Base-by-base conservation (phyloP, 2,329 filamentous ascomycete species). In the Berkeleyomyces rouxiae region DNA sequence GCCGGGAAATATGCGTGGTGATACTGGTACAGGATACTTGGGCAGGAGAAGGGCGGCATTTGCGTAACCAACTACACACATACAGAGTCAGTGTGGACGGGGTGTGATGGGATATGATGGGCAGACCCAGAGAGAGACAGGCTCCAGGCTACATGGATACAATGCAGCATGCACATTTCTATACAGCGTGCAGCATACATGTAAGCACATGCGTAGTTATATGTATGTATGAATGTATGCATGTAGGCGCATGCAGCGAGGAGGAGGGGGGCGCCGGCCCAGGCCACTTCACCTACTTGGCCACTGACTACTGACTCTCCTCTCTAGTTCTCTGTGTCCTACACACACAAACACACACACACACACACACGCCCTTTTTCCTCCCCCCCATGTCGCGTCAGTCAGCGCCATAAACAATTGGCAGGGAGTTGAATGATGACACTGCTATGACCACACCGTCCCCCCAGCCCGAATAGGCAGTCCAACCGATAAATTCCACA, bases 331-430 rank as follows among this genome's bases (percentile, higher is more conserved):
- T 23, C 23, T 23, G 23, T 23, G 23, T 23, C 23, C 23, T 23
- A 23, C 23, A 23, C 23, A 10, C 42, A 43, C 42, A 43, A 43
- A 43, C 9, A 43, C 3, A 13, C 9, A 53, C 49, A 53, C 49
- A 10, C 49, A 33, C 49, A 10, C 47, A 10, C 7, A 36, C 49
- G 36, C 49, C 33, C 49, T 7, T 33, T 36, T 33, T 53, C 49
- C 13, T 33, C 13, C 33, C 9, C 49, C 33, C 49, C 49, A 53
- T 53, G 49, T 53, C 49, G 49, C 49, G 49, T 53, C 49, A 53
- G 46, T 61, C 46, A 53, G 36, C 49, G 49, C 39, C 46, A 63
- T 63, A 43, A 53, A 53, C 61, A 63, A 58, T 37, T 49, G 43
- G 49, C 49, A 53, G 49, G 49, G 49, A 36, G 49, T 53, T 33